phyloP scores from a whole-genome alignment of 768 basidiomycete genomes.

The Mycena vitilis region DNA sequence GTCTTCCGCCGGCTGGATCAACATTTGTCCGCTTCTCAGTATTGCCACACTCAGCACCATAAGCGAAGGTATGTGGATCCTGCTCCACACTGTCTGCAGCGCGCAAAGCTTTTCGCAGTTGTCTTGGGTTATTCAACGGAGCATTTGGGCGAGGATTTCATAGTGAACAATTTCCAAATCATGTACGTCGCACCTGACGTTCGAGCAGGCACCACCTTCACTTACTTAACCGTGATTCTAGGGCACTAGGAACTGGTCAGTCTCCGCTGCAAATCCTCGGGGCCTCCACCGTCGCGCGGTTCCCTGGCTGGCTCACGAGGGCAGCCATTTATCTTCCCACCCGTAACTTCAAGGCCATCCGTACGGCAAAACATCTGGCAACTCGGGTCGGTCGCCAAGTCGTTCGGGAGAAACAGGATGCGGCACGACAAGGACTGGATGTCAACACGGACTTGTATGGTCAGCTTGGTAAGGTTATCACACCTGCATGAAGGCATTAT shows the following conservation, averaged over 20 bases:
- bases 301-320: neutral
- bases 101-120: neutral
- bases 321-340: neutral
- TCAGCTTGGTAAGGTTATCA: neutral
- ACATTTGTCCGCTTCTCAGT: neutral
- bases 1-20: neutral
- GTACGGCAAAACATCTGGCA: neutral
- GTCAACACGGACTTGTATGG: neutral
- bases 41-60: neutral
- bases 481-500: no score
- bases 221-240: neutral
- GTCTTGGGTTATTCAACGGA: constrained; percentile 1
- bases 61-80: neutral
- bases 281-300: neutral
- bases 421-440: neutral
- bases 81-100: neutral
- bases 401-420: neutral
- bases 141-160: neutral
- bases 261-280: neutral
- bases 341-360: neutral
- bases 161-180: neutral
- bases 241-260: neutral
- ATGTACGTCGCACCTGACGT: neutral
- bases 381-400: neutral
- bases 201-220: neutral